phyloP scores from a whole-genome alignment of 257 asterid genomes.

The Capsicum rhomboideum region DNA sequence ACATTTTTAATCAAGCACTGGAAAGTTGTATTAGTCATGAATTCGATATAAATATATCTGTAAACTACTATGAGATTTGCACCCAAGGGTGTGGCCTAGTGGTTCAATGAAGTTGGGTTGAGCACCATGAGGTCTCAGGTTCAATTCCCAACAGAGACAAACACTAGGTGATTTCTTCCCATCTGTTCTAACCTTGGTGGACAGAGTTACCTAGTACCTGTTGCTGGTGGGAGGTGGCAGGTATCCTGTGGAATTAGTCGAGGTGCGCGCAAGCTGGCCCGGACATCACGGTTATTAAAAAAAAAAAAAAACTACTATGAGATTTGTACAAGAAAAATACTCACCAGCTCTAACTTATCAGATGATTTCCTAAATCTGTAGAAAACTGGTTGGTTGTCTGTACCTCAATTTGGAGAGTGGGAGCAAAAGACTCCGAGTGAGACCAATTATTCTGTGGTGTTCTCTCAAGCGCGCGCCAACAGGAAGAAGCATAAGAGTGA shows the following conservation, averaged over 20 bases:
- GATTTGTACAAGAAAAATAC: neutral
- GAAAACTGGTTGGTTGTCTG: slow-evolving; percentile 21
- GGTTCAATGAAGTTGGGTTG: no score
- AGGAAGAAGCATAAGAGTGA: slow-evolving; percentile 28
- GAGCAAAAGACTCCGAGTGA: slow-evolving; percentile 26
- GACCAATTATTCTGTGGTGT: slow-evolving; percentile 39
- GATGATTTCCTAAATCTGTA: slow-evolving; percentile 10
- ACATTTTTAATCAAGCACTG: neutral
- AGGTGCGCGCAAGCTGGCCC: no score
- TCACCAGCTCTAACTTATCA: neutral
- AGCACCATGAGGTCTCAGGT: no score
- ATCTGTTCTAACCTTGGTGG: no score
- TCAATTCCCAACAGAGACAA: no score
- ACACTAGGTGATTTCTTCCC: no score
- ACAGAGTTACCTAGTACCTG: no score
- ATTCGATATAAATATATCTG: neutral
- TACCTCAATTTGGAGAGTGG: slow-evolving; percentile 60
- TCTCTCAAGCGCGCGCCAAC: slow-evolving; percentile 38
- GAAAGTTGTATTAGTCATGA: neutral
- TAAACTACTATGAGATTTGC: neutral
- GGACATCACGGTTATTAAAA: no score
- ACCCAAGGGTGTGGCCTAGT: no score
- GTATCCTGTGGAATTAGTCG: no score
- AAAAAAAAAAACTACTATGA: neutral
- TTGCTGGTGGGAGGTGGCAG: no score